These are phyloP conservation scores for Candida yuanshanica DNA, from an alignment of 805 yeast genomes.

Conservation along the genomic window DNA sequence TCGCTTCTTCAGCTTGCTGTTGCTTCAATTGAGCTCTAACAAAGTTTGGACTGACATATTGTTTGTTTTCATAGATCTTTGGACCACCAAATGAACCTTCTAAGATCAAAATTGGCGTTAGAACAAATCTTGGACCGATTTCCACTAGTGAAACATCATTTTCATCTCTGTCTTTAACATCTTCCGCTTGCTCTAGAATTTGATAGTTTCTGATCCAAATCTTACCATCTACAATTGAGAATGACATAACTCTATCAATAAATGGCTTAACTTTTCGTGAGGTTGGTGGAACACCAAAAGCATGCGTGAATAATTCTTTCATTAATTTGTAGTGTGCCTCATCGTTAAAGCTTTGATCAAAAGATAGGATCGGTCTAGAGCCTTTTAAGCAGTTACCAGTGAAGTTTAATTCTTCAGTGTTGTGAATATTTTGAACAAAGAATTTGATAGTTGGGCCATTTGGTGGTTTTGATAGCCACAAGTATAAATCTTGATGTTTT, in stretches of 20 bases:
- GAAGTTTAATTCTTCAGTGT: constrained; percentile 91
- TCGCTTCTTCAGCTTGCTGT: constrained; percentile 75
- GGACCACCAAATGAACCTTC: constrained; percentile 99
- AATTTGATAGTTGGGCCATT: constrained; percentile 96
- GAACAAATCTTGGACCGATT: constrained; percentile 93
- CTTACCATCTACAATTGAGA: constrained; percentile 87
- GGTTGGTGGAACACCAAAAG: constrained; percentile 92
- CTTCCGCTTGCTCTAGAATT: constrained; percentile 60
- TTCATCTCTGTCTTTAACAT: constrained; percentile 48
- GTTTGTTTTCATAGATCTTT: constrained; percentile 93
- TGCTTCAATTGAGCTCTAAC: constrained; percentile 85
- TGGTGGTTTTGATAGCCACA: constrained; percentile 95
- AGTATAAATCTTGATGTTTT: constrained; percentile 89
- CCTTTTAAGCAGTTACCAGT: constrained; percentile 96
- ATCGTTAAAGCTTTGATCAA: constrained; percentile 72
- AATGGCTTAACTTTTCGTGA: constrained; percentile 94
- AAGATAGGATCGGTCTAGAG: constrained; percentile 87
- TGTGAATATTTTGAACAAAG: constrained; percentile 90
- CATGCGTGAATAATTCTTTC: constrained; percentile 77
- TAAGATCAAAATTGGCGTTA: constrained; percentile 83
- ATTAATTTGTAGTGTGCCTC: constrained; percentile 65
- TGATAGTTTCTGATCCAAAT: constrained; percentile 96
- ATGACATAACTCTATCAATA: constrained; percentile 90
- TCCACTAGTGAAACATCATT: constrained; percentile 75
- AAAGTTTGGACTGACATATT: constrained; percentile 92